Conservation (phyloP, 805 yeast genomes). For the Saccharomyces eubayanus region DNA sequence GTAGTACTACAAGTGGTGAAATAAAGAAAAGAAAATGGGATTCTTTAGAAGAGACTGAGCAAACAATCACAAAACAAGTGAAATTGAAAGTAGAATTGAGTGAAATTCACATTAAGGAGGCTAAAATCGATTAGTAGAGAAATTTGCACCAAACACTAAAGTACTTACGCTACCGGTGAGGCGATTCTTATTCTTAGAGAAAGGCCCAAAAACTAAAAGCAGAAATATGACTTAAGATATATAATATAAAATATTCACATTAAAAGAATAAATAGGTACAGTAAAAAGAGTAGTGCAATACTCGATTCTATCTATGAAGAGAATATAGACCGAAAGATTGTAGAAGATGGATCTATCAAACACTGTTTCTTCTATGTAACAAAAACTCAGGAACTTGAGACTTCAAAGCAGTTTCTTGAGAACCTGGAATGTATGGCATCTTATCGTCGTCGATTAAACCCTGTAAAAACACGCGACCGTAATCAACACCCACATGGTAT, state of each 20-base stretch:
- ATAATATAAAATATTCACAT: background rate
- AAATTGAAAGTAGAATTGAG: background rate
- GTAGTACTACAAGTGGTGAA: slow-evolving; percentile 38
- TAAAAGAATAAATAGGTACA: background rate
- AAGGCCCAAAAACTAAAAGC: background rate
- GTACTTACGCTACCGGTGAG: background rate
- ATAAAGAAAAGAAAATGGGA: slow-evolving; percentile 19
- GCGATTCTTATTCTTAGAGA: background rate
- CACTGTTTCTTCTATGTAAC: slow-evolving; percentile 55
- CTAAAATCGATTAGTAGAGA: background rate
- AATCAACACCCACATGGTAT: slow-evolving; percentile 66
- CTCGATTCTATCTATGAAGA: background rate
- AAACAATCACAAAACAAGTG: background rate
- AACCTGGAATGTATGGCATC: slow-evolving; percentile 58
- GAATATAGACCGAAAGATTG: slow-evolving; percentile 2
- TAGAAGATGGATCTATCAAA: slow-evolving; percentile 27
- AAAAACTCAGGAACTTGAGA: slow-evolving; percentile 29
- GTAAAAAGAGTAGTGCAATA: slow-evolving; percentile 1
- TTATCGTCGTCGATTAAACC: slow-evolving; percentile 44
- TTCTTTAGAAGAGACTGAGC: slow-evolving; percentile 7
- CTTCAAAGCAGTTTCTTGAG: slow-evolving; percentile 16
- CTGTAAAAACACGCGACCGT: slow-evolving; percentile 53
- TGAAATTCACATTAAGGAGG: background rate
- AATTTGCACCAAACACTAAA: background rate
- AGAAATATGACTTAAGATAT: slow-evolving; percentile 1